Evolutionary conservation across 2,329 filamentous ascomycete species (phyloP).

Genomic region (Colletotrichum tanaceti): DNA sequence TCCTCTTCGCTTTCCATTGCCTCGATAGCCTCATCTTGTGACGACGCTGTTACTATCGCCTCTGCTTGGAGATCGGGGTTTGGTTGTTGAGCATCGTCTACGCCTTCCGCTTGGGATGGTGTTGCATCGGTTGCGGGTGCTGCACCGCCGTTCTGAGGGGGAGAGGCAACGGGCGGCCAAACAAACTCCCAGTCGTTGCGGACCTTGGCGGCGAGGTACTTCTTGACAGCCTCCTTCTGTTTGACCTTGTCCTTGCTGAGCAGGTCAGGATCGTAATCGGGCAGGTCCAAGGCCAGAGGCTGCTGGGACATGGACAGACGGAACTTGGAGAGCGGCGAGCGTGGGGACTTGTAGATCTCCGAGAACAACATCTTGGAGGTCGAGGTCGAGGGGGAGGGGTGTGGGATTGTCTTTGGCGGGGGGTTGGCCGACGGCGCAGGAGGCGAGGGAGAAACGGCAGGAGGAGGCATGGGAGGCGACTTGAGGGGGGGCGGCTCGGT

Average conservation of each 20-base stretch:
- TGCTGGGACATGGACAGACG: slow-evolving; percentile 50
- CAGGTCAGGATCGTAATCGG: slow-evolving; percentile 69
- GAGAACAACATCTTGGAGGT: slow-evolving; percentile 66
- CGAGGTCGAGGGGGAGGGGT: slow-evolving; percentile 39
- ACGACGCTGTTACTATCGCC: slow-evolving; percentile 7
- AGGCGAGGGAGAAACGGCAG: slow-evolving; percentile 14
- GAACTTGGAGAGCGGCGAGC: slow-evolving; percentile 64
- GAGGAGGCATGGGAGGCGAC: slow-evolving; percentile 19
- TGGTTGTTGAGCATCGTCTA: slow-evolving; percentile 18
- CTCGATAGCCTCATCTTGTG: slow-evolving; percentile 30
- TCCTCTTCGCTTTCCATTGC: slow-evolving; percentile 45
- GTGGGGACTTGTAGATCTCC: slow-evolving; percentile 68
- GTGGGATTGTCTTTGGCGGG: slow-evolving; percentile 25
- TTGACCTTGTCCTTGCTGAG: slow-evolving; percentile 70
- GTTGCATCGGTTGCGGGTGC: slow-evolving; percentile 22
- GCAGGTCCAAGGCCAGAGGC: slow-evolving; percentile 46
- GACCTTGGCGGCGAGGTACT: slow-evolving; percentile 64
- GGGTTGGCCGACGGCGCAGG: slow-evolving; percentile 28
- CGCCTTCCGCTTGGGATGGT: slow-evolving; percentile 1
- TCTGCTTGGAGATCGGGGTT: slow-evolving; percentile 24
- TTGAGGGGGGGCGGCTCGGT: neutral
- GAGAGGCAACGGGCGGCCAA: slow-evolving; percentile 59
- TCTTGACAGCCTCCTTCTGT: slow-evolving; percentile 72
- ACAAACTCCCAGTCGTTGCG: slow-evolving; percentile 70
- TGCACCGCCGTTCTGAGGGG: slow-evolving; percentile 16